Evolutionary conservation across 2,329 filamentous ascomycete species (phyloP).

Genomic region (Exophiala phaeomuriformis): DNA sequence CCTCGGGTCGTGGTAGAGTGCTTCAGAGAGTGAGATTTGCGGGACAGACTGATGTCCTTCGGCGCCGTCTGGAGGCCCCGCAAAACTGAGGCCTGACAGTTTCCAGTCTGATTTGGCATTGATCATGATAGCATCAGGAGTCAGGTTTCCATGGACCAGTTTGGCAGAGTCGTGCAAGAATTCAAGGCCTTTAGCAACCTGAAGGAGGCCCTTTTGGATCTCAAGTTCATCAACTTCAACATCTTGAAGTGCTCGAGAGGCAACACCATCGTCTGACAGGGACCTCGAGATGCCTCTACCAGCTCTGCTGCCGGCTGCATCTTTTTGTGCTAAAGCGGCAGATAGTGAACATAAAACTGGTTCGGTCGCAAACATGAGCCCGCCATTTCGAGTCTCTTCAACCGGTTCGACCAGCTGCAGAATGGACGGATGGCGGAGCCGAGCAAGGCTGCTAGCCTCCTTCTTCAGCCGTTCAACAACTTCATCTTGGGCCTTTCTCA

Average conservation of each 20-base stretch:
- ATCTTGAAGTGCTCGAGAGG: constrained; percentile 65
- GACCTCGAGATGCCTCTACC: constrained; percentile 35
- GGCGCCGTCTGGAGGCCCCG: constrained; percentile 69
- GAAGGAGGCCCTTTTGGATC: constrained; percentile 90
- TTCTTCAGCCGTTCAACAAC: constrained; percentile 85
- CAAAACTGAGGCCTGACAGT: constrained; percentile 87
- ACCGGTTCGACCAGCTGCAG: constrained; percentile 90
- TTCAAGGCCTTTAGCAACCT: constrained; percentile 88
- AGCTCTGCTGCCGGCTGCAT: constrained; percentile 60
- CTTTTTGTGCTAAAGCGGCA: constrained; percentile 75
- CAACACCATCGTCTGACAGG: constrained; percentile 47
- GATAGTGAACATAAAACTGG: constrained; percentile 82
- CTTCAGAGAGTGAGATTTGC: constrained; percentile 74
- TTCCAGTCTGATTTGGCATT: constrained; percentile 99
- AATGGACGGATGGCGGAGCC: constrained; percentile 82
- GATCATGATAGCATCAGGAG: constrained; percentile 85
- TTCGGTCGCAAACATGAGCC: constrained; percentile 93
- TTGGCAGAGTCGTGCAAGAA: constrained; percentile 94
- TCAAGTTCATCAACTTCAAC: constrained; percentile 94
- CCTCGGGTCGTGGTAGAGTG: constrained; percentile 75
- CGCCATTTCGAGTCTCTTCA: constrained; percentile 84
- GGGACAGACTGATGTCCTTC: constrained; percentile 67
- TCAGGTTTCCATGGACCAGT: constrained; percentile 88
- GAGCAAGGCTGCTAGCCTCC: constrained; percentile 81
- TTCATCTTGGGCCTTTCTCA: constrained; percentile 79